phyloP scores from a whole-genome alignment of 345 rosid species.

The Lumnitzera littorea region DNA sequence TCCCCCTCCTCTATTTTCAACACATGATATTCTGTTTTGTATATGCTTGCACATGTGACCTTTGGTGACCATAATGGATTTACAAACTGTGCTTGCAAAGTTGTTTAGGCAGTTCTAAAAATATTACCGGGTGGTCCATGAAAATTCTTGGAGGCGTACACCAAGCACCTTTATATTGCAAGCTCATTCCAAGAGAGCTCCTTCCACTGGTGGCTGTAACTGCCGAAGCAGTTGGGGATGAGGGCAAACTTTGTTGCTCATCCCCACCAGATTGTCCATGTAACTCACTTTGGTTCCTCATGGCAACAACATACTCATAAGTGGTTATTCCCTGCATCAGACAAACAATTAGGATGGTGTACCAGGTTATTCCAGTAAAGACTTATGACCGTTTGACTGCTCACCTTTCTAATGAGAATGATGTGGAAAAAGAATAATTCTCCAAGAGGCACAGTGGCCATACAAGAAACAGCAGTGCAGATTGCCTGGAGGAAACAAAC shows the following conservation, averaged over 20 bases:
- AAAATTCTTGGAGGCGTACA: slow-evolving; percentile 97
- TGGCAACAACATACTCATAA: slow-evolving; percentile 85
- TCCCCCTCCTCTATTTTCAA: too few species aligned
- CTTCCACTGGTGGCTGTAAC: slow-evolving; percentile 77
- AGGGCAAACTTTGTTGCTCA: slow-evolving; percentile 50
- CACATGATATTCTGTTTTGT: too few species aligned
- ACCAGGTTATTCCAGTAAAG: not conserved
- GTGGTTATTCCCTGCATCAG: slow-evolving; percentile 78
- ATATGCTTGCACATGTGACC: too few species aligned
- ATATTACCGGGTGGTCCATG: slow-evolving; percentile 81
- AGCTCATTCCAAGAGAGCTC: slow-evolving; percentile 78
- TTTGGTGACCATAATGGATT: too few species aligned
- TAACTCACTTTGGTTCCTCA: slow-evolving; percentile 80
- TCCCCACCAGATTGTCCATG: slow-evolving; percentile 74
- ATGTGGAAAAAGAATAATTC: slow-evolving; percentile 91
- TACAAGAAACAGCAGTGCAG: slow-evolving; percentile 72
- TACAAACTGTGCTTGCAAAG: too few species aligned
- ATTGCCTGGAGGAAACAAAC: slow-evolving; percentile 38
- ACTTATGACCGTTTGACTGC: slow-evolving; percentile 1
- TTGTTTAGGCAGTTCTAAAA: too few species aligned
- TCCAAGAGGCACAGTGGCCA: slow-evolving; percentile 78
- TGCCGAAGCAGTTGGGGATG: slow-evolving; percentile 84
- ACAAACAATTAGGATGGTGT: not conserved
- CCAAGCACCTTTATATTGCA: slow-evolving; percentile 86
- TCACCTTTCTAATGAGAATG: slow-evolving; percentile 78